Evolutionary conservation across 805 yeast species (phyloP).

Genomic region (Candida corydali): DNA sequence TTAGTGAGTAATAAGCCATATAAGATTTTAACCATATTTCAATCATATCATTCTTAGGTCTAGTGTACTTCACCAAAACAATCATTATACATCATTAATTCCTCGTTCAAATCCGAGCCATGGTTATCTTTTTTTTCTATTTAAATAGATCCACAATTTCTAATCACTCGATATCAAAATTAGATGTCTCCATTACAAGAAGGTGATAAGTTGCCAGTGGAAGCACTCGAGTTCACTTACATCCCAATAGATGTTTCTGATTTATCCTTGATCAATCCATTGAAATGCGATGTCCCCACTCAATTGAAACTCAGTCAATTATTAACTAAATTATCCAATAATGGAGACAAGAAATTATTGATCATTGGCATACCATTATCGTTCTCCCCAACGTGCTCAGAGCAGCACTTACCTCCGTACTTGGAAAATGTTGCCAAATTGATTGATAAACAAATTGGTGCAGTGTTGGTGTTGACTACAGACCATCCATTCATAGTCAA

Average conservation of each 20-base stretch:
- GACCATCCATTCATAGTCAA: conserved; percentile 41
- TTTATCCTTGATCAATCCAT: conserved; percentile 20
- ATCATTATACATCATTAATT: too few relatives aligned
- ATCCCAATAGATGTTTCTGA: conserved; percentile 33
- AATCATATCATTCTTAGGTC: too few relatives aligned
- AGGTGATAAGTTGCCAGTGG: conserved; percentile 31
- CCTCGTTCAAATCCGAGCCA: too few relatives aligned
- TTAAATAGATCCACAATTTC: too few relatives aligned
- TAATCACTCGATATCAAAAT: too few relatives aligned
- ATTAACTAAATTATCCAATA: conserved; percentile 17
- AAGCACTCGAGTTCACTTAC: conserved; percentile 29
- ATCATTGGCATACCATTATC: conserved; percentile 42
- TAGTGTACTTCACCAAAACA: too few relatives aligned
- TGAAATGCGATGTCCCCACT: conserved; percentile 34
- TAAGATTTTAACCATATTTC: too few relatives aligned
- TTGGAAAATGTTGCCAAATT: conserved; percentile 26
- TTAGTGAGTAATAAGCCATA: too few relatives aligned
- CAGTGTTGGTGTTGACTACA: conserved; percentile 31
- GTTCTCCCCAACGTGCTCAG: conserved; percentile 44
- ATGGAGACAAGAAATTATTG: conserved; percentile 22
- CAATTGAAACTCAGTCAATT: conserved; percentile 31
- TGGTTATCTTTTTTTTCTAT: too few relatives aligned
- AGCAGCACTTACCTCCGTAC: conserved; percentile 39
- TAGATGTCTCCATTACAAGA: conserved; percentile 10
- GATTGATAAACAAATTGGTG: conserved; percentile 23